Conservation (phyloP, 2,329 filamentous ascomycete species). For the Ploettnerulaceae sp. region DNA sequence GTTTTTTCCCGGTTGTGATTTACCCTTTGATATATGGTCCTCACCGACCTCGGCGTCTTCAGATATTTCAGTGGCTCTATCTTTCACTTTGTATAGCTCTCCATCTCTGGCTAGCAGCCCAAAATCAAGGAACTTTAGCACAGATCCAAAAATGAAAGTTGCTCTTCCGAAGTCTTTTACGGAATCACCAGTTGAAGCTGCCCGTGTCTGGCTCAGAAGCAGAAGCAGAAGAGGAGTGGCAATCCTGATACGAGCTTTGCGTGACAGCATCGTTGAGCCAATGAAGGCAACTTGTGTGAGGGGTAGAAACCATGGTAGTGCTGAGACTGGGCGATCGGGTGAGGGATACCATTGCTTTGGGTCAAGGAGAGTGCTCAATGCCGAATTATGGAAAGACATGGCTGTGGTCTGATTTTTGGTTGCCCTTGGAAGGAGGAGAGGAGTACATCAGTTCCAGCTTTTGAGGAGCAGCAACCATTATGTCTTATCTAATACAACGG, state of each 20-base stretch:
- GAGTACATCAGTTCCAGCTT: too few relatives aligned
- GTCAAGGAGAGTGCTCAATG: neutral
- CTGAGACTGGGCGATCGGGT: neutral
- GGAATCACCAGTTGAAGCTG: neutral
- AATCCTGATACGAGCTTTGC: neutral
- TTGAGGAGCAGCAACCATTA: too few relatives aligned
- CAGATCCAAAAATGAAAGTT: constrained; percentile 2
- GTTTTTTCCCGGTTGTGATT: neutral
- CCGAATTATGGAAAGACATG: too few relatives aligned
- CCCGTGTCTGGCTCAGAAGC: neutral
- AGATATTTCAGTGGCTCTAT: neutral
- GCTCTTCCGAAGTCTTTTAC: constrained; percentile 7
- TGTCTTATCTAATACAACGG: too few relatives aligned
- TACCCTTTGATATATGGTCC: too few relatives aligned
- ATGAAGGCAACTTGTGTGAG: neutral
- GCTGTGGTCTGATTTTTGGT: too few relatives aligned
- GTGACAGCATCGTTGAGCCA: neutral
- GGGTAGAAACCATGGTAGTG: constrained; percentile 6
- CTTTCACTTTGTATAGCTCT: neutral
- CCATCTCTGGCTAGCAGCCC: constrained; percentile 2
- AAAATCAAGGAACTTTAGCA: constrained; percentile 11
- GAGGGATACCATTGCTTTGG: constrained; percentile 4
- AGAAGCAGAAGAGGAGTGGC: constrained; percentile 2
- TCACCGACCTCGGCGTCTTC: neutral
- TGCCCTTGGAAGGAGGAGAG: neutral